Conservation (phyloP, 768 basidiomycete species). For the Suillus bovinus region DNA sequence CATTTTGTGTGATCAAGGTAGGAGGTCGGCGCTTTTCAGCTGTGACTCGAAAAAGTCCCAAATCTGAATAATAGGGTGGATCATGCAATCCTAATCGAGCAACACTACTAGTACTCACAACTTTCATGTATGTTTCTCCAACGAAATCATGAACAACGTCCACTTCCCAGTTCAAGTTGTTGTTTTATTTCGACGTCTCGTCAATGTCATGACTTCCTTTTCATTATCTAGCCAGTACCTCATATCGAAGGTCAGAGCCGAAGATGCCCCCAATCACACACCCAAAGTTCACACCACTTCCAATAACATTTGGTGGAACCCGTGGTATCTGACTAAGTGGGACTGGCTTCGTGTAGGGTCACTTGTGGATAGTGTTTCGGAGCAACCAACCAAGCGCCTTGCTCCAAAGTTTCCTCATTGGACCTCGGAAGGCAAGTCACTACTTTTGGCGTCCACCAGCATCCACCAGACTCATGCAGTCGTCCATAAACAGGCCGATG, state of each 20-base stretch:
- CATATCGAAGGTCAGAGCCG: constrained; percentile 26
- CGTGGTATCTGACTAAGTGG: not conserved
- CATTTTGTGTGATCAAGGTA: constrained; percentile 41
- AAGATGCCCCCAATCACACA: not conserved
- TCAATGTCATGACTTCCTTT: constrained; percentile 67
- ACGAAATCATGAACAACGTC: constrained; percentile 40
- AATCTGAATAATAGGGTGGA: not conserved
- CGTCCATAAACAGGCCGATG: not conserved
- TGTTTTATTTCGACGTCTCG: constrained; percentile 60
- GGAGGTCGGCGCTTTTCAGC: constrained; percentile 1
- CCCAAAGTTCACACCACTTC: not conserved
- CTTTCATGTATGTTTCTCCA: not conserved
- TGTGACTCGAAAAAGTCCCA: constrained; percentile 2
- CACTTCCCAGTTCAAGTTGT: constrained; percentile 61
- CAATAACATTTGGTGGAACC: constrained; percentile 6
- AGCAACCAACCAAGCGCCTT: not conserved
- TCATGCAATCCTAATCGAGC: not conserved
- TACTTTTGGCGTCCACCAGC: not conserved
- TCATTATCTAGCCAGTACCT: constrained; percentile 70
- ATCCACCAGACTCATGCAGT: not conserved
- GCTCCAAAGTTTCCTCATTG: not conserved
- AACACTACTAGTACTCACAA: not conserved
- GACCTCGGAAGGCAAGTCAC: not conserved
- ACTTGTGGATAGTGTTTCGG: not conserved
- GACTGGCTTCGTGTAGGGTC: constrained; percentile 6